phyloP scores from a whole-genome alignment of 2,329 filamentous ascomycete genomes.

The Shiraia bambusicola region DNA sequence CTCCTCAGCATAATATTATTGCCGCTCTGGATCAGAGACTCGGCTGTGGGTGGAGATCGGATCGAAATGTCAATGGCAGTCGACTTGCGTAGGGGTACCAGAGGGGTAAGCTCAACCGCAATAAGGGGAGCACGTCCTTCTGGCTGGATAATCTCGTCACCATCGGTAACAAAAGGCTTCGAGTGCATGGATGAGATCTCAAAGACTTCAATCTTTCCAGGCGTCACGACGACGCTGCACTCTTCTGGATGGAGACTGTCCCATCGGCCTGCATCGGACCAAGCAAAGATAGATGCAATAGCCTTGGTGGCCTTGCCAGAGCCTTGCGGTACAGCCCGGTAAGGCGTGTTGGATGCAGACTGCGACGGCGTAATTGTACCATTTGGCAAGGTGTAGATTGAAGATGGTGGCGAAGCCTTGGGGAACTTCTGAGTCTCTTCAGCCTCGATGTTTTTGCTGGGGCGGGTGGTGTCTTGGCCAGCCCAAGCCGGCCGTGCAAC shows the following conservation, averaged over 20 bases:
- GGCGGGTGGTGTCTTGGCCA: slow-evolving; percentile 13
- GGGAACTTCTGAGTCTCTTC: slow-evolving; percentile 42
- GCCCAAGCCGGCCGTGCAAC: slow-evolving; percentile 12
- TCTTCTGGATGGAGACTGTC: slow-evolving; percentile 62
- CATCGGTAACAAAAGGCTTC: slow-evolving; percentile 44
- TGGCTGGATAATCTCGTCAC: slow-evolving; percentile 42
- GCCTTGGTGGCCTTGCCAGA: slow-evolving; percentile 56
- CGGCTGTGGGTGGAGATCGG: slow-evolving; percentile 75
- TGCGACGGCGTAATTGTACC: slow-evolving; percentile 73
- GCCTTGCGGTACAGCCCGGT: slow-evolving; percentile 55
- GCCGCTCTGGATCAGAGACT: slow-evolving; percentile 67
- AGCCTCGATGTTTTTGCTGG: slow-evolving; percentile 11
- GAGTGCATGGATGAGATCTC: slow-evolving; percentile 55
- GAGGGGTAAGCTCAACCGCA: slow-evolving; percentile 83
- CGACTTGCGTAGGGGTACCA: slow-evolving; percentile 86
- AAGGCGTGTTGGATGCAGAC: slow-evolving; percentile 76
- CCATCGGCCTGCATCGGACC: slow-evolving; percentile 63
- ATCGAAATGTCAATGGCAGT: slow-evolving; percentile 94
- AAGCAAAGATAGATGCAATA: slow-evolving; percentile 63
- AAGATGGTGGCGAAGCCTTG: slow-evolving; percentile 46
- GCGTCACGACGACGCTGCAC: slow-evolving; percentile 63
- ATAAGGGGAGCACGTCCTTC: slow-evolving; percentile 54
- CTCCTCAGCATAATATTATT: slow-evolving; percentile 92
- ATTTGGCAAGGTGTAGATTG: slow-evolving; percentile 43
- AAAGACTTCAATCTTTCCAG: slow-evolving; percentile 66